Conservation (phyloP, 164 flowering plant species). For the Amborella trichopoda region DNA sequence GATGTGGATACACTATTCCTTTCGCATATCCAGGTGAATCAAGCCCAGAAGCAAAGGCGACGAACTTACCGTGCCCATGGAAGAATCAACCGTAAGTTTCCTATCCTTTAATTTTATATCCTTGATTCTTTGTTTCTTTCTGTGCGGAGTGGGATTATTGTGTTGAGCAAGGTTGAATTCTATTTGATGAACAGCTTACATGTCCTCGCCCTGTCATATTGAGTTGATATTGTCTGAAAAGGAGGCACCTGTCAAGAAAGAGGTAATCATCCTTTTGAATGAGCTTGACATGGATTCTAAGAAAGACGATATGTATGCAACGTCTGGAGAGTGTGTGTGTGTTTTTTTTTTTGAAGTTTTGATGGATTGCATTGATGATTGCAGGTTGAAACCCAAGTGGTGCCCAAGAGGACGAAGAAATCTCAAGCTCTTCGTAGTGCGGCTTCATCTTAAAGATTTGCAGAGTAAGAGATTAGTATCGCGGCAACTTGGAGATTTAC, state of each 20-base stretch:
- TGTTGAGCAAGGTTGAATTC: background rate
- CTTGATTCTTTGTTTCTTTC: background rate
- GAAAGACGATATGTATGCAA: too few relatives aligned
- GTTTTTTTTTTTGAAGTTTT: too few relatives aligned
- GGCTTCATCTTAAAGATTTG: constrained; percentile 28
- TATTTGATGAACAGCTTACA: constrained; percentile 1
- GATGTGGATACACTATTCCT: constrained; percentile 68
- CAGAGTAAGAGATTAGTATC: too few relatives aligned
- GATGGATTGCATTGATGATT: too few relatives aligned
- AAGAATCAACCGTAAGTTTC: constrained; percentile 70
- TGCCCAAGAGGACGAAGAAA: constrained; percentile 42
- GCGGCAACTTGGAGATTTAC: too few relatives aligned
- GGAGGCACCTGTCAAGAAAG: constrained; percentile 2
- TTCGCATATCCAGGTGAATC: constrained; percentile 84
- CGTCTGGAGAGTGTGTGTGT: too few relatives aligned
- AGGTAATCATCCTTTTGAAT: too few relatives aligned
- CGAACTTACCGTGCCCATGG: constrained; percentile 91
- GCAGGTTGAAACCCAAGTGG: constrained; percentile 60
- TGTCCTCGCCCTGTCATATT: constrained; percentile 3
- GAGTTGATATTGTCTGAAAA: constrained; percentile 3
- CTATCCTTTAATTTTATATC: background rate
- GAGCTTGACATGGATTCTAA: too few relatives aligned
- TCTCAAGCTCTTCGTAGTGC: constrained; percentile 33
- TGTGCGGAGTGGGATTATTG: background rate
- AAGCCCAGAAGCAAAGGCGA: constrained; percentile 81